These are phyloP conservation scores for Saccharomycopsis capsularis DNA, from an alignment of 805 yeast species.

Conservation along the genomic window DNA sequence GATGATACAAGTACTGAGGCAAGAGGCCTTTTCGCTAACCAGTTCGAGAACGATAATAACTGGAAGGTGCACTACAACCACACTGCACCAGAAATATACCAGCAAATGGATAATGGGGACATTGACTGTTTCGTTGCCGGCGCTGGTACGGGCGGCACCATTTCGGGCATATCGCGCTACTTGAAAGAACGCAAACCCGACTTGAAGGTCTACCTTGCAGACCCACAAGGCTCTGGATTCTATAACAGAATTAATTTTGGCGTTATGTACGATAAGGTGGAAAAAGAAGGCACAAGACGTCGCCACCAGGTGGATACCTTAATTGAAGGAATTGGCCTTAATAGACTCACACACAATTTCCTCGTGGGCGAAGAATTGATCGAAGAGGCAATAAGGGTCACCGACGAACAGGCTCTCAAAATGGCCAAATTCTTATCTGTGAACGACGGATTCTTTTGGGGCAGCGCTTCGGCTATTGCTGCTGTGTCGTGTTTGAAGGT, in stretches of 20 bases:
- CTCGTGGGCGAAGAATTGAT: slow-evolving; percentile 59
- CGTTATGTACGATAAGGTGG: slow-evolving; percentile 87
- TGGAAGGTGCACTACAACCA: slow-evolving; percentile 78
- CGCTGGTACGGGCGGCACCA: slow-evolving; percentile 96
- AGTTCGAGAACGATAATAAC: slow-evolving; percentile 87
- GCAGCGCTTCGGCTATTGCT: slow-evolving; percentile 89
- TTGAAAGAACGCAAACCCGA: slow-evolving; percentile 43
- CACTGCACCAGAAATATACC: slow-evolving; percentile 91
- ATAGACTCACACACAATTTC: slow-evolving; percentile 79
- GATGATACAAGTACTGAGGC: slow-evolving; percentile 32
- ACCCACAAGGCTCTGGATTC: slow-evolving; percentile 94
- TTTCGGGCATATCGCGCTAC: slow-evolving; percentile 80
- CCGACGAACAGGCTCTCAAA: slow-evolving; percentile 70
- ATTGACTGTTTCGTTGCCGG: slow-evolving; percentile 82
- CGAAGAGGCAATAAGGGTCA: slow-evolving; percentile 73
- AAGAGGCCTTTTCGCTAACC: slow-evolving; percentile 85
- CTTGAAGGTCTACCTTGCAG: slow-evolving; percentile 64
- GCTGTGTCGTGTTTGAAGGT: slow-evolving; percentile 79
- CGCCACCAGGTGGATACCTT: slow-evolving; percentile 95
- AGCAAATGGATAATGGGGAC: slow-evolving; percentile 50
- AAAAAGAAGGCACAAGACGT: slow-evolving; percentile 87
- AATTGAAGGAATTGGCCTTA: slow-evolving; percentile 90
- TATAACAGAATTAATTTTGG: slow-evolving; percentile 80
- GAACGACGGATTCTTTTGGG: slow-evolving; percentile 85
- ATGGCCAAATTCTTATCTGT: slow-evolving; percentile 84